Base-by-base conservation (phyloP, 2,329 filamentous ascomycete species). In the Thielaviopsis cerberus region DNA sequence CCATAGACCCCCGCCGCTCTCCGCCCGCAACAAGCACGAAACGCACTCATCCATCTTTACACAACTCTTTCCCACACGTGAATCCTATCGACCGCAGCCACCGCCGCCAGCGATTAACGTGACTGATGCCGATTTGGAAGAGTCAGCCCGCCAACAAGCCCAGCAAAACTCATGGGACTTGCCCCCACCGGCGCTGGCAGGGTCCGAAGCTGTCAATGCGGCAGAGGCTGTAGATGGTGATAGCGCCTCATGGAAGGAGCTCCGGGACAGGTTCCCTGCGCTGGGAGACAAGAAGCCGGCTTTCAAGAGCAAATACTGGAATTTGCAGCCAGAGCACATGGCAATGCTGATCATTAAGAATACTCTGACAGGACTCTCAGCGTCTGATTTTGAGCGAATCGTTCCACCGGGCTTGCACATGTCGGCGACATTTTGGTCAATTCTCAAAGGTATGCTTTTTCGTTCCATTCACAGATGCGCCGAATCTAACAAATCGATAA, bases 381-480 rank as follows among this genome's bases (percentile, higher is more conserved):
- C 83, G 63, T 78, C 76, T 63, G 86, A 91, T 70, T 90, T 91
- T 69, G 76, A 80, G 62, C 81, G 85, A 58, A 69, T 89, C 20
- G 75, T 80, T 4, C 76, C 77, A 1, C 78, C 76, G 64, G 79
- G 80, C 52, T 69, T 73, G 57, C 80, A 86, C 63, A 76, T 90
- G 34, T 80, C 84, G 61, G 76, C 76, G 48, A 89, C 86, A 85
- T 74, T 77, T 10, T 75, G 74, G 58, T 79, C 80, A 26, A 80
- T 88, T 59, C 69, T 74, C 45, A 78, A 80, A 68, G 73, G 78
- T 78, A 67, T 51, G 64, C 57, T 23, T 17, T 22, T 20, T 23
- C 37, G 6, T 30, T 30, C 27, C 22, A 30, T 22, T 41, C 37
- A 41, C 10, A 45, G 53, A 30, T n/a, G n/a, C n/a, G n/a, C n/a